These are phyloP conservation scores for Colletotrichum eremochloae DNA, from an alignment of 2,329 filamentous ascomycete genomes.

Conservation along the genomic window DNA sequence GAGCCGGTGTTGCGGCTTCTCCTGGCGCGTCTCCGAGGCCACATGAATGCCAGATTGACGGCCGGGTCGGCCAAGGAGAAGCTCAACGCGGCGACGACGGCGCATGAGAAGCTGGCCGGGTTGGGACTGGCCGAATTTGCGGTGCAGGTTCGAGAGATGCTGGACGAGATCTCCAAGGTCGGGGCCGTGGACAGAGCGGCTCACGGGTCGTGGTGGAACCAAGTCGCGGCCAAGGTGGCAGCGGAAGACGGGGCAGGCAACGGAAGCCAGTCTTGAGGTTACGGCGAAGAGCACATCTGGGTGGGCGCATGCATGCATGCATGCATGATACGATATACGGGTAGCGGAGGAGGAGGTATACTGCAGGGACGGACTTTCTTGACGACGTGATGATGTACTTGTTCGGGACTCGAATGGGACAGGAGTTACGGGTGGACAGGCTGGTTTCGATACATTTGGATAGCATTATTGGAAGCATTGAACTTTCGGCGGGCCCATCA, in stretches of 20 bases:
- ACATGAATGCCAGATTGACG: conserved; percentile 74
- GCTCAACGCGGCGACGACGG: conserved; percentile 76
- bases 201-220: conserved; percentile 79
- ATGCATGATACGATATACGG: conserved; percentile 38
- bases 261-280: conserved; percentile 6
- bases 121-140: conserved; percentile 82
- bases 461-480: conserved; percentile 34
- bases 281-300: conserved; percentile 23
- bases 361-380: conserved; percentile 22
- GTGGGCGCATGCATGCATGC: conserved; percentile 4
- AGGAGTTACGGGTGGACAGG: conserved; percentile 28
- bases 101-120: conserved; percentile 76
- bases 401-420: conserved; percentile 31
- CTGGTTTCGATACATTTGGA: conserved; percentile 28
- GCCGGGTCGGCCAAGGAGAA: conserved; percentile 78
- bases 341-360: conserved; percentile 22
- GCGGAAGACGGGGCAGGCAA: conserved; percentile 50
- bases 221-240: conserved; percentile 69
- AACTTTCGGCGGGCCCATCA: conserved; percentile 19
- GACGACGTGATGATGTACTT: conserved; percentile 40
- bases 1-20: conserved; percentile 75
- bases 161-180: conserved; percentile 75
- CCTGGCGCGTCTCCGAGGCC: conserved; percentile 74
- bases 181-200: conserved; percentile 76
- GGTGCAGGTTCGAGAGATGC: conserved; percentile 75